These are phyloP conservation scores for Theobroma grandiflorum DNA, from an alignment of 441 rosid genomes.

Conservation along the genomic window DNA sequence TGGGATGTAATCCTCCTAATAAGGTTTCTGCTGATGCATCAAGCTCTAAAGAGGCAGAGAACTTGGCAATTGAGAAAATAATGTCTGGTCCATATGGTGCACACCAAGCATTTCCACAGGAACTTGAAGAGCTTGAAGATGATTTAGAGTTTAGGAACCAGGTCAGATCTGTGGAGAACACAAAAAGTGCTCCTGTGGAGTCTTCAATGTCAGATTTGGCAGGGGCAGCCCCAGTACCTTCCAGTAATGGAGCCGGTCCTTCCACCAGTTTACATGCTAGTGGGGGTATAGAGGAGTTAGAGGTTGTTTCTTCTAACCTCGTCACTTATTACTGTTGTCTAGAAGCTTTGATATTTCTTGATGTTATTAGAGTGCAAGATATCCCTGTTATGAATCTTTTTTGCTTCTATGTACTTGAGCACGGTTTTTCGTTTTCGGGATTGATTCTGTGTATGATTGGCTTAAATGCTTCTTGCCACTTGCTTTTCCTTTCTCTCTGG, in stretches of 20 bases:
- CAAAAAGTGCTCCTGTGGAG: conserved; percentile 36
- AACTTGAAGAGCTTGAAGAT: conserved; percentile 79
- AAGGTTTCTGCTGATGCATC: conserved; percentile 41
- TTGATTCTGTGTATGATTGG: not conserved
- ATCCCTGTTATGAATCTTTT: not conserved
- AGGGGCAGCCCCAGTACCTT: conserved; percentile 32
- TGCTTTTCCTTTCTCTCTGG: not conserved
- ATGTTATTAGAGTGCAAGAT: not conserved
- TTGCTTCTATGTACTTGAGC: not conserved
- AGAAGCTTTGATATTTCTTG: conserved; percentile 10
- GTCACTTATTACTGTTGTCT: conserved; percentile 6
- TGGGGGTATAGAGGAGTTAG: conserved; percentile 78
- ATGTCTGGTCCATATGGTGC: conserved; percentile 57
- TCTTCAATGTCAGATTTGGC: conserved; percentile 37
- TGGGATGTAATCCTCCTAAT: conserved; percentile 27
- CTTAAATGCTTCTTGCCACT: not conserved
- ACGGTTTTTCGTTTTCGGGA: not conserved
- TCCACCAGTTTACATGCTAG: conserved; percentile 41
- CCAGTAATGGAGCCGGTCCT: conserved; percentile 44
- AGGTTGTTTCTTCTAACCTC: conserved; percentile 55
- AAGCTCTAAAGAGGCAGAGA: conserved; percentile 65
- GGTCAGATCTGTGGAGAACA: conserved; percentile 36
- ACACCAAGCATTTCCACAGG: conserved; percentile 62
- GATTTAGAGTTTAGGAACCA: conserved; percentile 51
- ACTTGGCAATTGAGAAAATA: conserved; percentile 67